phyloP scores from a whole-genome alignment of 352 stramenopile genomes.

The Thraustochytrium sp. region DNA sequence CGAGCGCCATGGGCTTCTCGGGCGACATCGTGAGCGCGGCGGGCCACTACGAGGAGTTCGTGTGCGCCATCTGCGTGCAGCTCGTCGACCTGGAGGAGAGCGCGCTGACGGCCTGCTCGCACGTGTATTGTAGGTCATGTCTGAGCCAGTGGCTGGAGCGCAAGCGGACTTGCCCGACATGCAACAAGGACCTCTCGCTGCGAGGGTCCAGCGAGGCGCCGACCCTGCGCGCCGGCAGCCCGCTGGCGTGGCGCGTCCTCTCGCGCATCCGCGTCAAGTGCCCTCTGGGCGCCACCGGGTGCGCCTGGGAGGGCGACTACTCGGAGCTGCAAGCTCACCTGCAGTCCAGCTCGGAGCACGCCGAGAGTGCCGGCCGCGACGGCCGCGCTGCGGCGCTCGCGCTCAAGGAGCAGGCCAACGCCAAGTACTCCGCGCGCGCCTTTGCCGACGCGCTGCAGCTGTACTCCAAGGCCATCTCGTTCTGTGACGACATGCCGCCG shows the following conservation, averaged over 20 bases:
- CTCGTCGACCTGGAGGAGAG: slow-evolving; percentile 50
- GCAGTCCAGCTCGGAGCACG: slow-evolving; percentile 38
- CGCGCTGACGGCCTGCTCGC: slow-evolving; percentile 52
- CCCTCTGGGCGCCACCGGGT: slow-evolving; percentile 48
- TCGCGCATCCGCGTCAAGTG: slow-evolving; percentile 50
- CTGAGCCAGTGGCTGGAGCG: slow-evolving; percentile 49
- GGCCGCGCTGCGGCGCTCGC: not conserved
- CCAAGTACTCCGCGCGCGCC: not conserved
- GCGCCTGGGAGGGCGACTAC: slow-evolving; percentile 56
- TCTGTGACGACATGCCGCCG: slow-evolving; percentile 9
- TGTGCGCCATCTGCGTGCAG: slow-evolving; percentile 54
- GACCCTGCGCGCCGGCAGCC: slow-evolving; percentile 46
- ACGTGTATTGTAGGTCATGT: slow-evolving; percentile 54
- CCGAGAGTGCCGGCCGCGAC: not conserved
- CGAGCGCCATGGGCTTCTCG: slow-evolving; percentile 39
- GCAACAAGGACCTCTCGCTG: slow-evolving; percentile 49
- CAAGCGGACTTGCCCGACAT: slow-evolving; percentile 48
- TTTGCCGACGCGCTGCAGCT: slow-evolving; percentile 28
- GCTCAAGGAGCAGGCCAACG: slow-evolving; percentile 41
- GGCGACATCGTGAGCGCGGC: slow-evolving; percentile 46
- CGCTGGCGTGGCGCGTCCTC: slow-evolving; percentile 53
- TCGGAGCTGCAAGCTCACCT: slow-evolving; percentile 54
- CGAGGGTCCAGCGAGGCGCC: slow-evolving; percentile 40
- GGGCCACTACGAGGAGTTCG: slow-evolving; percentile 50
- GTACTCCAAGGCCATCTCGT: slow-evolving; percentile 13